A percentile compares a stretch with the other conserved stretches of the same genome.
phyloP scores from a whole-genome alignment of 1,284 basidiomycete species.

The Cutaneotrichosporon sp. region DNA sequence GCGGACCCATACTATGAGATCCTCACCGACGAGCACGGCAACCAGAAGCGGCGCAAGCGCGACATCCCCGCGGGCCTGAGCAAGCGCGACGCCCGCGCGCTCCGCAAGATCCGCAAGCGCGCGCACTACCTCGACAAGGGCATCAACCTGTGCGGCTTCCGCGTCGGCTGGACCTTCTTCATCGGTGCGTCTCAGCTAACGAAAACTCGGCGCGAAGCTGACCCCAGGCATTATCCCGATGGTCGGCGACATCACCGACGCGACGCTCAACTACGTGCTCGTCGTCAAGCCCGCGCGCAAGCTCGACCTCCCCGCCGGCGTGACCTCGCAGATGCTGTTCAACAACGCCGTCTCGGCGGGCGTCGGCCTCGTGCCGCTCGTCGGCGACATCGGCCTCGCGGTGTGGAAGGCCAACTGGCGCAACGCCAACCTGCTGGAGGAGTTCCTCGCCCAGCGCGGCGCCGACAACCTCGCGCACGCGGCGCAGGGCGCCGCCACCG shows the following conservation, averaged over 20 bases:
- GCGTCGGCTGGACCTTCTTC: slow-evolving; percentile 82
- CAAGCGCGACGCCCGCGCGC: slow-evolving; percentile 70
- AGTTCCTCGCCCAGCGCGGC: slow-evolving; percentile 46
- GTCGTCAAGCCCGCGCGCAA: slow-evolving; percentile 74
- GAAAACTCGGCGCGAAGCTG: neutral
- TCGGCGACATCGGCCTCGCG: slow-evolving; percentile 74
- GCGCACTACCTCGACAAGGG: slow-evolving; percentile 93
- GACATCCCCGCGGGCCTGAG: slow-evolving; percentile 76
- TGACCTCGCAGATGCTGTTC: slow-evolving; percentile 70
- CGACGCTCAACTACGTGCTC: slow-evolving; percentile 66
- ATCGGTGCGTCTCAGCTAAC: slow-evolving; percentile 57
- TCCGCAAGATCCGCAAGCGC: slow-evolving; percentile 70
- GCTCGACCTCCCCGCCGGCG: slow-evolving; percentile 65
- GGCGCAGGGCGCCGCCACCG: neutral
- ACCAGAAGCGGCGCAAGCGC: slow-evolving; percentile 69
- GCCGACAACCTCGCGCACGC: slow-evolving; percentile 38
- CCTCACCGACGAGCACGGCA: slow-evolving; percentile 67
- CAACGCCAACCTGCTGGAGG: slow-evolving; percentile 63
- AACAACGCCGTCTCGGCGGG: slow-evolving; percentile 75
- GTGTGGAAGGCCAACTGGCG: slow-evolving; percentile 85
- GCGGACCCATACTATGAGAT: slow-evolving; percentile 78
- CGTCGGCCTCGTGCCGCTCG: slow-evolving; percentile 73
- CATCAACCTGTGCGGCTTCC: slow-evolving; percentile 76
- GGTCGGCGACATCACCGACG: slow-evolving; percentile 50
- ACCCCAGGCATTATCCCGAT: slow-evolving; percentile 49